phyloP scores from a whole-genome alignment of 352 stramenopile species.

The Globisporangium polare region DNA sequence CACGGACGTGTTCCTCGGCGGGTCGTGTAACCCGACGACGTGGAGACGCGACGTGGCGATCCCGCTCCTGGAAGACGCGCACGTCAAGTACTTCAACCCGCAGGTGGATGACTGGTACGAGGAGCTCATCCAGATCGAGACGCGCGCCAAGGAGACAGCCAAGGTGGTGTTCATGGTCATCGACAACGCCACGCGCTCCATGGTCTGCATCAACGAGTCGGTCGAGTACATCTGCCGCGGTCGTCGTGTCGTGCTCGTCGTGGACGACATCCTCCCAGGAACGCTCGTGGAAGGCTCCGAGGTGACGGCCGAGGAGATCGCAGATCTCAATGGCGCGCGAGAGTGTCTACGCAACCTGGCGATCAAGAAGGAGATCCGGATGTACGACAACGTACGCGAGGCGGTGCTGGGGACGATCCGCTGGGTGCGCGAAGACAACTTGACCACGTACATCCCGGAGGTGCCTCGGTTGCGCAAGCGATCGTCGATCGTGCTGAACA shows the following conservation, averaged over 20 bases:
- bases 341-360: conserved; percentile 75
- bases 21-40: conserved; percentile 87
- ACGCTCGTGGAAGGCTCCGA: conserved; percentile 43
- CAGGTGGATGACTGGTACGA: conserved; percentile 89
- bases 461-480: conserved; percentile 62
- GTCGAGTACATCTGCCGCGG: conserved; percentile 85
- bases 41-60: conserved; percentile 80
- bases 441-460: conserved; percentile 35
- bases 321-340: conserved; percentile 78
- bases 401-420: conserved; percentile 46
- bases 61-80: conserved; percentile 58
- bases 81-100: conserved; percentile 84
- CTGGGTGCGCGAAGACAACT: conserved; percentile 48
- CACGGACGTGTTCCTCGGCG: conserved; percentile 76
- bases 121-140: conserved; percentile 80
- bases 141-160: conserved; percentile 74
- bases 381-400: conserved; percentile 48
- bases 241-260: conserved; percentile 68
- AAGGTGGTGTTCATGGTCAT: conserved; percentile 87
- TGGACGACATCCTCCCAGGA: conserved; percentile 67
- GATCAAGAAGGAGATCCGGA: conserved; percentile 30
- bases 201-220: conserved; percentile 86
- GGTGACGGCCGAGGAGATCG: conserved; percentile 58
- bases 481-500: conserved; percentile 73
- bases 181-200: conserved; percentile 66